Percentiles rank a stretch among this genome's conserved stretches.
Conservation (phyloP, 1,139 yeast species). For the Geotrichum europaeum region DNA sequence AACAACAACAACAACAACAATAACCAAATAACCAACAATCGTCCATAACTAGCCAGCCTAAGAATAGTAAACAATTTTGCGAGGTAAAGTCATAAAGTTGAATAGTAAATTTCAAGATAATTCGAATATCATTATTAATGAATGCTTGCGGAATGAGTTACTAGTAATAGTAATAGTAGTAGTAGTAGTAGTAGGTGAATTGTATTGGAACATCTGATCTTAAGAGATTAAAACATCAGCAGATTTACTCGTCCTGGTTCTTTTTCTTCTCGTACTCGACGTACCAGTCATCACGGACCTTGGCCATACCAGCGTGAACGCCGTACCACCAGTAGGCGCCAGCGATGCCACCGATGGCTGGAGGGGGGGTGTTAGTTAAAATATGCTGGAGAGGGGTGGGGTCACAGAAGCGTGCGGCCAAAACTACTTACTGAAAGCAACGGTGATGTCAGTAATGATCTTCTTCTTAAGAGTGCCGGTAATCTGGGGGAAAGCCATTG, state of each 20-base stretch:
- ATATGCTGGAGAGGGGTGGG: neutral
- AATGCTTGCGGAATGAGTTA: neutral
- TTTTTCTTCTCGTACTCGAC: slow-evolving; percentile 70
- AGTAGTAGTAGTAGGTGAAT: neutral
- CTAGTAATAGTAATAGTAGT: too few species aligned
- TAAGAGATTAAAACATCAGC: neutral
- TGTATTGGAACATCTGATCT: neutral
- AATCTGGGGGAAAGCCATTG: slow-evolving; percentile 86
- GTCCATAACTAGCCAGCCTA: neutral
- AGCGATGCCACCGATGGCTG: slow-evolving; percentile 45
- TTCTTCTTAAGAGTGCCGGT: slow-evolving; percentile 79
- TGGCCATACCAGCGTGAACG: slow-evolving; percentile 65
- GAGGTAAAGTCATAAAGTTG: neutral
- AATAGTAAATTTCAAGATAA: neutral
- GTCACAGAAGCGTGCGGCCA: neutral
- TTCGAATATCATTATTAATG: neutral
- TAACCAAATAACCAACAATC: neutral
- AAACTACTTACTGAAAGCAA: slow-evolving; percentile 25
- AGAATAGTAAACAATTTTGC: neutral
- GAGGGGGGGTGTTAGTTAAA: slow-evolving; percentile 2
- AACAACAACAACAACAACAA: neutral
- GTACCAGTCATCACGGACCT: slow-evolving; percentile 80
- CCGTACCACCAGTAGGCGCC: slow-evolving; percentile 67
- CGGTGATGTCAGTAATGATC: slow-evolving; percentile 70
- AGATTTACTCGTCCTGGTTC: slow-evolving; percentile 47